phyloP scores from a whole-genome alignment of 768 basidiomycete genomes.

The Phaffia australis region DNA sequence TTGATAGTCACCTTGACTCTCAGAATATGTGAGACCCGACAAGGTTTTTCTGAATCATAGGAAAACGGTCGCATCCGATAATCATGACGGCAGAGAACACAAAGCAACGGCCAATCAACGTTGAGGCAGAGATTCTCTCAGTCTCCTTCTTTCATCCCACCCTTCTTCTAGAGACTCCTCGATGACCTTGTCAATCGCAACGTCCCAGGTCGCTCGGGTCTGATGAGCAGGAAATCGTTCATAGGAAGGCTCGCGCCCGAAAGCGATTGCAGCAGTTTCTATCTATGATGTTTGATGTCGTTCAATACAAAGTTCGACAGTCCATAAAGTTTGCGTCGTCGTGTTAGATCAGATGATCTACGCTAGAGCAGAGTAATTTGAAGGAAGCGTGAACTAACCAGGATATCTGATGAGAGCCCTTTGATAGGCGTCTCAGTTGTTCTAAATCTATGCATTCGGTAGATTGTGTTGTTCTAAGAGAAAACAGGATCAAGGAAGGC shows the following conservation, averaged over 20 bases:
- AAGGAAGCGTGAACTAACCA: conserved; percentile 4
- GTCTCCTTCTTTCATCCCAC: conserved; percentile 19
- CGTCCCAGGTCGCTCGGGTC: conserved; percentile 11
- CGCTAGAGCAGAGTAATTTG: background rate
- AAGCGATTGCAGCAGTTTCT: conserved; percentile 18
- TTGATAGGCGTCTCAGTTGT: conserved; percentile 23
- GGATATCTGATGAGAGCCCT: conserved; percentile 23
- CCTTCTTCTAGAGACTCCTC: conserved; percentile 18
- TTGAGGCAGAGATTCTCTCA: conserved; percentile 6
- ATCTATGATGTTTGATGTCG: conserved; percentile 1
- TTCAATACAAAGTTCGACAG: background rate
- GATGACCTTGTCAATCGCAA: background rate
- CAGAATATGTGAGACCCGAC: too few species aligned
- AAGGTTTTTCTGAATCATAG: too few species aligned
- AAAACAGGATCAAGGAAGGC: background rate
- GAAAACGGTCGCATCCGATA: too few species aligned
- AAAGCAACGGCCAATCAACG: conserved; percentile 7
- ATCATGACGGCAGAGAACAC: too few species aligned
- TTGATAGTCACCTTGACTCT: too few species aligned
- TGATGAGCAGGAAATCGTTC: conserved; percentile 9
- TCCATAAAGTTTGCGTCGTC: too few species aligned
- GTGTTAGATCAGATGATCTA: too few species aligned
- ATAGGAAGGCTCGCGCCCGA: background rate
- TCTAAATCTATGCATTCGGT: conserved; percentile 25
- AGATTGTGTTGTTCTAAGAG: conserved; percentile 7